phyloP scores from a whole-genome alignment of 1,139 yeast genomes.

The Pneumocystis jirovecii region DNA sequence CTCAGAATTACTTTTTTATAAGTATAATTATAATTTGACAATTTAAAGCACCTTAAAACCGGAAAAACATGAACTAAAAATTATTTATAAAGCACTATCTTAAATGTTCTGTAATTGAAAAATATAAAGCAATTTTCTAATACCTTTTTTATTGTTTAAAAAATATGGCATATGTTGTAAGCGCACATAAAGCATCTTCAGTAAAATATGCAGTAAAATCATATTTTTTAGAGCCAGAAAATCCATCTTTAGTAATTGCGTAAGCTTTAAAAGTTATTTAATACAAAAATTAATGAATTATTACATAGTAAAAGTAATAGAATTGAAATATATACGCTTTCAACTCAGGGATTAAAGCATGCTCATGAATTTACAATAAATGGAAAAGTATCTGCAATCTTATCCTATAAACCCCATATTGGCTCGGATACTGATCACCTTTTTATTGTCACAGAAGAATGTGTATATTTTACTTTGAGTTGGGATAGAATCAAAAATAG shows the following conservation, averaged over 20 bases:
- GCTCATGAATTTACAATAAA: slow-evolving; percentile 10
- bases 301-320: slow-evolving; percentile 6
- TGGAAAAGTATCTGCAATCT: slow-evolving; percentile 11
- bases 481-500: slow-evolving; percentile 8
- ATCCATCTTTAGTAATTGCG: slow-evolving; percentile 12
- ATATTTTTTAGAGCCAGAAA: slow-evolving; percentile 9
- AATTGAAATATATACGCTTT: slow-evolving; percentile 12
- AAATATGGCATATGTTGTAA: slow-evolving; percentile 15
- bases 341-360: slow-evolving; percentile 10
- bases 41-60: neutral
- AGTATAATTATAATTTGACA: neutral
- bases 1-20: neutral
- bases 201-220: slow-evolving; percentile 15
- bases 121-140: neutral
- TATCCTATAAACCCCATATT: slow-evolving; percentile 6
- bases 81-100: neutral
- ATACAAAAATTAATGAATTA: slow-evolving; percentile 1
- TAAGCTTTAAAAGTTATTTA: slow-evolving; percentile 9
- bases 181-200: slow-evolving; percentile 16
- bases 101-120: neutral
- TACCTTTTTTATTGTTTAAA: neutral
- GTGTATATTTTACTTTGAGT: slow-evolving; percentile 14
- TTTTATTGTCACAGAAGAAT: slow-evolving; percentile 15
- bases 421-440: slow-evolving; percentile 9
- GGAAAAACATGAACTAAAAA: neutral